Evolutionary conservation across 225 moss, liverwort and hornwort species (phyloP), one percentile per base, ranked within the genome.

Genomic region (Rhytidiadelphus loreus): DNA sequence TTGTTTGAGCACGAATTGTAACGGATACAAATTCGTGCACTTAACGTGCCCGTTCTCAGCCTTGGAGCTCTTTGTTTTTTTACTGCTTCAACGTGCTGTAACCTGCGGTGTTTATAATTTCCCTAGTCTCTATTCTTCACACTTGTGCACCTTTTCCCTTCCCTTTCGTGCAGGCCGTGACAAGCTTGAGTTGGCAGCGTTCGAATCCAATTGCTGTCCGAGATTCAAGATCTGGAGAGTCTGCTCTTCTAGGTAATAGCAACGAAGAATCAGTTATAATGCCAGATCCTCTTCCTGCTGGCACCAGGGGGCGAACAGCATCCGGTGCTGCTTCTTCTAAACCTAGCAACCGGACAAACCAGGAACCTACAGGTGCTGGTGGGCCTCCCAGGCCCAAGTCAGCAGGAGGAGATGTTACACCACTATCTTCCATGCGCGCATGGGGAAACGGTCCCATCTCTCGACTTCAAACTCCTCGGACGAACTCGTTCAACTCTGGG

Each of bases 211-310:
- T 96, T 69, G 91, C 95, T 75, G 96, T 99, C 41, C 95, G 90
- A 82, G 99, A 97, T 91, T 93, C 95, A 73, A 96, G 94, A 89
- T 96, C 96, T 58, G 95, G 94, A 80, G 99, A 99, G 89, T 92
- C 95, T 83, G 99, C 99, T 60, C 95, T 99, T 82, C 91, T 99
- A 66, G 99, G 99, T 24, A 95, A 92, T 74, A 91, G 92, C 80
- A 94, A 95, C 90, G 99, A 99, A 91, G 99, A 99, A 85, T 99
- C 99, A 5, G 96, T 95, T 50, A 97, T 99, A 71, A 99, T 99
- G 97, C 99, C 99, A 55, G 99, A 99, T 93, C 99, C 99, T 70
- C 97, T 99, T 89, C 99, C 99, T 87, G 92, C 99, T 85, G 93
- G 92, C 79, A 93, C 96, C 62, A 93, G 99, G 80, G 96, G 96